These are phyloP conservation scores for Ambrosia artemisiifolia DNA, from an alignment of 129 eudicot genomes.

Conservation along the genomic window DNA sequence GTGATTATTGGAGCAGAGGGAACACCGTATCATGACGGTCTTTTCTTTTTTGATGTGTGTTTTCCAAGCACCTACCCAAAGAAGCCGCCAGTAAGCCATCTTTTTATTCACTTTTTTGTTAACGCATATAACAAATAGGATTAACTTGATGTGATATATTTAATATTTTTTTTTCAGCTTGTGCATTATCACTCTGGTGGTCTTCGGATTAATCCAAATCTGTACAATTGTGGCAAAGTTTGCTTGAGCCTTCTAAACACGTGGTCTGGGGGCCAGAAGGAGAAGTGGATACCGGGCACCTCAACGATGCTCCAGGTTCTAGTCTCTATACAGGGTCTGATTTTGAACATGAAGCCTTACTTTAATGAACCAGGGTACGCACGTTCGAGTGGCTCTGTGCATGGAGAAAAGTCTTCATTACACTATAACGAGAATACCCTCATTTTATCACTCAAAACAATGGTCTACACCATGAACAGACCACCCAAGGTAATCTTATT, in stretches of 20 bases:
- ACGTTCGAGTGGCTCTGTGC: constrained; percentile 12
- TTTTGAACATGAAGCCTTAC: constrained; percentile 65
- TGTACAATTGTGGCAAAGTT: constrained; percentile 60
- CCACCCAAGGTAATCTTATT: constrained; percentile 62
- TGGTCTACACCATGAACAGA: constrained; percentile 49
- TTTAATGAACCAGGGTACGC: constrained; percentile 70
- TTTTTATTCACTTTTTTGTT: neutral
- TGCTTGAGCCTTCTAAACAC: constrained; percentile 83
- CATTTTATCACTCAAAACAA: constrained; percentile 52
- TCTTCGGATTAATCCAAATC: constrained; percentile 69
- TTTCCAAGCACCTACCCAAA: constrained; percentile 67
- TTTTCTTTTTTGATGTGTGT: constrained; percentile 76
- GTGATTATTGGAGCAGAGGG: constrained; percentile 93
- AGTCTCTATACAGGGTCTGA: constrained; percentile 78
- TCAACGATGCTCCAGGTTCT: constrained; percentile 81
- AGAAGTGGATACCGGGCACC: constrained; percentile 59
- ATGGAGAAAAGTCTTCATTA: constrained; percentile 36
- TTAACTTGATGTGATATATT: neutral
- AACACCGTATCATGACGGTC: constrained; percentile 95
- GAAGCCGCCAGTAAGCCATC: constrained; percentile 62
- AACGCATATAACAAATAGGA: neutral
- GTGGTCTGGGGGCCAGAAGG: constrained; percentile 56
- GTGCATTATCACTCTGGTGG: constrained; percentile 81
- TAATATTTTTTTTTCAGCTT: constrained; percentile 34
- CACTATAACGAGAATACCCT: constrained; percentile 56